Percentiles rank a stretch among this genome's conserved stretches.
Conservation (phyloP, 169 alveolate species). For the Toxoplasma gondii region DNA sequence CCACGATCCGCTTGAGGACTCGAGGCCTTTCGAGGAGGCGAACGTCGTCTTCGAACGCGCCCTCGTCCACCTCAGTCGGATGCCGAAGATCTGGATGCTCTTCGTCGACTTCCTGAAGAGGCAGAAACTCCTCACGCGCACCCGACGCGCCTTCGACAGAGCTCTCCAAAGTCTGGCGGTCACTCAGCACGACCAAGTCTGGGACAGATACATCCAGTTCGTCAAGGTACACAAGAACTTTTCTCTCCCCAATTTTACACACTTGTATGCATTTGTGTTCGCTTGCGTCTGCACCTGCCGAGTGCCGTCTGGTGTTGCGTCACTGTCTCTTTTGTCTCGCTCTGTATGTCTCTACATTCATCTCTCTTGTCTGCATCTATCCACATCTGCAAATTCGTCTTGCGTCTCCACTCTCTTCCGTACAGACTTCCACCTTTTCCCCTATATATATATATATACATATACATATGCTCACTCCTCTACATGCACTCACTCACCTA, state of each 20-base stretch:
- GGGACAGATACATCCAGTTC: slow-evolving; percentile 34
- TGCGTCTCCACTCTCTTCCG: too few relatives aligned
- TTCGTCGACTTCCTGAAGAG: slow-evolving; percentile 38
- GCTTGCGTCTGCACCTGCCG: background rate
- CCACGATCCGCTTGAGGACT: background rate
- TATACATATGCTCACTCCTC: background rate
- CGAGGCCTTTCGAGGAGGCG: background rate
- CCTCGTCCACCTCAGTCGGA: slow-evolving; percentile 58
- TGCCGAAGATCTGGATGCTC: slow-evolving; percentile 68
- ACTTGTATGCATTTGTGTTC: background rate
- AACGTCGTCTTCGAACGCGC: slow-evolving; percentile 60
- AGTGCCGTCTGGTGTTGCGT: background rate
- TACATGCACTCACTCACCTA: too few relatives aligned
- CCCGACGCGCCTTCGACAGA: slow-evolving; percentile 59
- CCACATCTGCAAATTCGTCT: too few relatives aligned
- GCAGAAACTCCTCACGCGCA: slow-evolving; percentile 56
- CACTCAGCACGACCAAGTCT: slow-evolving; percentile 62
- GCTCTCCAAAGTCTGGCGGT: slow-evolving; percentile 63
- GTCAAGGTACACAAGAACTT: slow-evolving; percentile 25
- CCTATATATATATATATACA: background rate
- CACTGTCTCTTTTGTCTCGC: background rate
- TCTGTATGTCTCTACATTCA: too few relatives aligned
- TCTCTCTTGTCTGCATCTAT: too few relatives aligned
- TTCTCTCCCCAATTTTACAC: background rate
- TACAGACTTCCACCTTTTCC: background rate